Percentiles rank a stretch among this genome's conserved stretches.
Conservation (phyloP, 2,329 filamentous ascomycete genomes). For the Paradendryphiella salina region DNA sequence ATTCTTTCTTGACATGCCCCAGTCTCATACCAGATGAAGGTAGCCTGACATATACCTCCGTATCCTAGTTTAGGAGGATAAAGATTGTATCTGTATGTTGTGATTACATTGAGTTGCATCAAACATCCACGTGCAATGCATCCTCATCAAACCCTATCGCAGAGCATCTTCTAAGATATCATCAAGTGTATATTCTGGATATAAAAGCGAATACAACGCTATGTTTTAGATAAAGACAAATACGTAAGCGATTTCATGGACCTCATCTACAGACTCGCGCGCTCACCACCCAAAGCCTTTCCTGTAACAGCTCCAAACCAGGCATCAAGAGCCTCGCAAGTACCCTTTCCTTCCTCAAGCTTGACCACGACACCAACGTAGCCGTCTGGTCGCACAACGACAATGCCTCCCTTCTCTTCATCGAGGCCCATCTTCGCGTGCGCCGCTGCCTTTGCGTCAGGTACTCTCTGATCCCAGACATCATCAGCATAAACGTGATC, state of each 20-base stretch:
- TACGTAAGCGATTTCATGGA: neutral
- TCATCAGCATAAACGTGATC: conserved; percentile 89
- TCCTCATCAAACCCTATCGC: too few species aligned
- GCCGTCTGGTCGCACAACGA: conserved; percentile 84
- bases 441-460: conserved; percentile 70
- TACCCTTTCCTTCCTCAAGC: conserved; percentile 75
- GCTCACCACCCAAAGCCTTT: conserved; percentile 56
- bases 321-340: conserved; percentile 78
- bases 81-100: too few species aligned
- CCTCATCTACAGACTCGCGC: conserved; percentile 34
- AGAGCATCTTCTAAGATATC: too few species aligned
- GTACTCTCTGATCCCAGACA: conserved; percentile 70
- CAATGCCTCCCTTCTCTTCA: conserved; percentile 72
- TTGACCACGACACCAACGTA: conserved; percentile 78
- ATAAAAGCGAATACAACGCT: neutral
- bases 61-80: too few species aligned
- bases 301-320: conserved; percentile 78
- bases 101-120: too few species aligned
- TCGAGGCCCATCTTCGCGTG: conserved; percentile 86
- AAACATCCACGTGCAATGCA: too few species aligned
- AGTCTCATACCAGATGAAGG: too few species aligned
- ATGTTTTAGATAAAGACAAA: neutral
- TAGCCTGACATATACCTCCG: too few species aligned
- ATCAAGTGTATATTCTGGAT: too few species aligned
- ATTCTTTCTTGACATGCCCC: too few species aligned